Base-by-base conservation (phyloP, 2,329 filamentous ascomycete genomes). In the Plenodomus biglobosus region DNA sequence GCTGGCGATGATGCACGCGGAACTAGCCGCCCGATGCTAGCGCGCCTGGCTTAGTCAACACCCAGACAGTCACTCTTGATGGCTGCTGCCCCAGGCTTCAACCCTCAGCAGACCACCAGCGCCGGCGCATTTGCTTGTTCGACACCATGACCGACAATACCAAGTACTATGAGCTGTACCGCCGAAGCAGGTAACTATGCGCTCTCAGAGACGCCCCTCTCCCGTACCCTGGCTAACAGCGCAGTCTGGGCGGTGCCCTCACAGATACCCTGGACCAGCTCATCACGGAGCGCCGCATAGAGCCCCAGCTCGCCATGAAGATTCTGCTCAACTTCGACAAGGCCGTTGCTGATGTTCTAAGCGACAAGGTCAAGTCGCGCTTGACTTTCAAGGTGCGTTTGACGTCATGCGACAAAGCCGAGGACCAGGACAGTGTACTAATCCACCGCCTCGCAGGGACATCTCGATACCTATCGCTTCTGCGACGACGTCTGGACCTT, bases 401-500 rank as follows among this genome's bases (percentile, higher is more conserved):
- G 34, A 19, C 43, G n/a, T 36, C 8, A 37, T 20, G 32, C 19
- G 10, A 46, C 22, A 21, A 8, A 35, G 22, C 16, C 44, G 43
- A 30, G 19, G 46, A 41, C 44, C 39, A 46, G 16, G 37, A 11
- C 27, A 32, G 27, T 8, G 39, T 41, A 45, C 58, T 67, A 36
- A 69, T 50, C 7, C 43, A 44, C 8, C 36, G 15, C 18, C 35
- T 46, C 42, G 36, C 63, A 96, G 92, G 94, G 94, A 40, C 94
- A 95, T 69, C 85, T 99, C 55, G 92, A 97, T 72, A 97, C 94
- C 15, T 99, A 99, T 78, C 88, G 94, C 62, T 99, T 99, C 81
- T 99, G 94, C 78, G 94, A 99, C 75, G 94, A 99, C 77, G 94
- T 99, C 50, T 99, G 94, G 94, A 99, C 94, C 1, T 99, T 99